Conservation (phyloP, 2,329 filamentous ascomycete species). For the Nothophoma quercina region DNA sequence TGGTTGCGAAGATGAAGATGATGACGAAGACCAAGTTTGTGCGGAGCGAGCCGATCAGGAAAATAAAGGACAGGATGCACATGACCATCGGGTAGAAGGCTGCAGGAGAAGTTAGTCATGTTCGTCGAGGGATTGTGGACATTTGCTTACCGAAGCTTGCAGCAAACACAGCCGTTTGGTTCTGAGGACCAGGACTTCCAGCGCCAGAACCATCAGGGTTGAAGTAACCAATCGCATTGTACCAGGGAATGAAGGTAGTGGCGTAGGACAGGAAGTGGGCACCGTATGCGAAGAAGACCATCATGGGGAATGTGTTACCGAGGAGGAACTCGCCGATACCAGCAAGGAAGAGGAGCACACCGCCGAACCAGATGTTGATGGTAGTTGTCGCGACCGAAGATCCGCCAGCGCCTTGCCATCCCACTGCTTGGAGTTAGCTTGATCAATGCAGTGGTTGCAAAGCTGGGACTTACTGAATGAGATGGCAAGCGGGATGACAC, state of each 20-base stretch:
- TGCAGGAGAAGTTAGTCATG: slow-evolving; percentile 4
- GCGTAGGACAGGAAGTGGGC: slow-evolving; percentile 24
- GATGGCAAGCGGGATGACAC: slow-evolving; percentile 19
- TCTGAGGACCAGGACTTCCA: slow-evolving; percentile 19
- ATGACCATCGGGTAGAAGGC: slow-evolving; percentile 26
- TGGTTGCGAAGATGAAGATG: slow-evolving; percentile 25
- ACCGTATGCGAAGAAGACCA: slow-evolving; percentile 27
- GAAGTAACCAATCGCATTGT: slow-evolving; percentile 24
- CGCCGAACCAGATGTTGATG: slow-evolving; percentile 24
- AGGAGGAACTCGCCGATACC: slow-evolving; percentile 24
- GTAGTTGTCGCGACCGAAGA: slow-evolving; percentile 20
- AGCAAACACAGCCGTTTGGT: slow-evolving; percentile 20
- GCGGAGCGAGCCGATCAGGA: slow-evolving; percentile 24
- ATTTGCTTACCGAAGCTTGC: slow-evolving; percentile 20
- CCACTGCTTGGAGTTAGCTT: slow-evolving; percentile 16
- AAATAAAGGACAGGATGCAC: slow-evolving; percentile 26
- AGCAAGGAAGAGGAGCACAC: slow-evolving; percentile 21
- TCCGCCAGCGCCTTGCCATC: slow-evolving; percentile 24
- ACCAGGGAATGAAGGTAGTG: slow-evolving; percentile 24
- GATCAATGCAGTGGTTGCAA: neutral
- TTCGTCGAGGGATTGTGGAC: neutral
- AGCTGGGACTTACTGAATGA: slow-evolving; percentile 18
- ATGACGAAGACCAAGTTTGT: slow-evolving; percentile 26
- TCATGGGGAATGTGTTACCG: slow-evolving; percentile 26
- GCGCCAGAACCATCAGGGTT: slow-evolving; percentile 25